Evolutionary conservation across 805 yeast species (phyloP).

Genomic region (Saccharomycopsis fodiens): DNA sequence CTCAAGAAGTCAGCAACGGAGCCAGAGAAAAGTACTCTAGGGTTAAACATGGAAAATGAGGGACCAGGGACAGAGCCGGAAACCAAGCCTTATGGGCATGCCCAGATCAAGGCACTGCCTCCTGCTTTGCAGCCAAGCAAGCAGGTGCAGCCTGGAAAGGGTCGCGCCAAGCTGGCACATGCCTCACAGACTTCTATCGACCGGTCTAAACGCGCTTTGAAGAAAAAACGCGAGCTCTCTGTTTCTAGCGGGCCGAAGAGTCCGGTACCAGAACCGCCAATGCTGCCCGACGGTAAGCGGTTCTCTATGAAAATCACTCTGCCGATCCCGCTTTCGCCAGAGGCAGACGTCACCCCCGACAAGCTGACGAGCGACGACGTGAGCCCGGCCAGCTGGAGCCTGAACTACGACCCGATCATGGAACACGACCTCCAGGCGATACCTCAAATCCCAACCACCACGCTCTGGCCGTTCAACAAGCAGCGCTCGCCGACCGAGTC

Average conservation of each 20-base stretch:
- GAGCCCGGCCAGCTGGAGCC: conserved; percentile 5
- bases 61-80: too few species aligned
- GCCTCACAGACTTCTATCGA: background rate
- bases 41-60: too few species aligned
- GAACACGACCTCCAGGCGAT: conserved; percentile 11
- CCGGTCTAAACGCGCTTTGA: conserved; percentile 6
- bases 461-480: conserved; percentile 18
- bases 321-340: too few species aligned
- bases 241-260: conserved; percentile 4
- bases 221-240: background rate
- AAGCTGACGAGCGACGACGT: background rate
- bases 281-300: too few species aligned
- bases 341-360: too few species aligned
- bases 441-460: conserved; percentile 16
- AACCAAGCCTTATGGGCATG: too few species aligned
- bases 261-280: conserved; percentile 1
- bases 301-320: too few species aligned
- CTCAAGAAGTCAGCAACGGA: background rate
- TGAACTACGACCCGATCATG: conserved; percentile 8
- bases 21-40: too few species aligned
- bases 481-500: conserved; percentile 1
- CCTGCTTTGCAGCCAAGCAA: background rate
- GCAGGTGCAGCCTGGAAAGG: background rate
- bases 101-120: too few species aligned
- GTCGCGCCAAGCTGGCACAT: background rate